Evolutionary conservation across 371 early-diverging fungal genomes (phyloP).

Genomic region (Mortierella sp.): DNA sequence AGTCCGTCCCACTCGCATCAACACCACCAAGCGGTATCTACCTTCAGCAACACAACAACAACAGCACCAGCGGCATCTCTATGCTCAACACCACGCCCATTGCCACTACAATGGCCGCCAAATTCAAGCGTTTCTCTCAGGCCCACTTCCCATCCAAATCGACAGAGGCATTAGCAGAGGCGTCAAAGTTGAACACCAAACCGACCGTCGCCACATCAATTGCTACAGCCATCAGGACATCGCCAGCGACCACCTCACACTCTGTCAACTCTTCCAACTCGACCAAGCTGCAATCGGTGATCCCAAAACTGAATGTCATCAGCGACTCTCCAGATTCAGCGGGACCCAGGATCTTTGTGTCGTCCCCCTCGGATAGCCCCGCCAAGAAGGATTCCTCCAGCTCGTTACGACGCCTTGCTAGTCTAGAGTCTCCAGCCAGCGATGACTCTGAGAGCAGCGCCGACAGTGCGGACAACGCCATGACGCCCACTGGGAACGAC

Average conservation of each 20-base stretch:
- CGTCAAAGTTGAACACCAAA: slow-evolving; percentile 47
- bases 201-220: slow-evolving; percentile 54
- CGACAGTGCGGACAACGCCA: slow-evolving; percentile 11
- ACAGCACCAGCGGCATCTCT: slow-evolving; percentile 14
- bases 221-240: slow-evolving; percentile 45
- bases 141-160: slow-evolving; percentile 33
- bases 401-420: slow-evolving; percentile 33
- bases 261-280: slow-evolving; percentile 7
- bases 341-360: slow-evolving; percentile 25
- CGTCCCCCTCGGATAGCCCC: slow-evolving; percentile 34
- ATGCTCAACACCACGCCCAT: slow-evolving; percentile 9
- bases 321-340: slow-evolving; percentile 21
- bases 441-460: slow-evolving; percentile 23
- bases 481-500: slow-evolving; percentile 29
- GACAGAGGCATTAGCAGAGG: slow-evolving; percentile 23
- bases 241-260: slow-evolving; percentile 27
- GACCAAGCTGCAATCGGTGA: slow-evolving; percentile 16
- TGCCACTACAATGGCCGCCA: slow-evolving; percentile 35
- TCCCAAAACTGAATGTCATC: slow-evolving; percentile 33
- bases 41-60: slow-evolving; percentile 25
- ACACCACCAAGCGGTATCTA: slow-evolving; percentile 17
- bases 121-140: slow-evolving; percentile 50
- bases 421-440: slow-evolving; percentile 39
- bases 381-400: slow-evolving; percentile 40
- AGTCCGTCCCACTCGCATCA: slow-evolving; percentile 13